Conservation (phyloP, 768 basidiomycete genomes). For the Suillus brevipes region DNA sequence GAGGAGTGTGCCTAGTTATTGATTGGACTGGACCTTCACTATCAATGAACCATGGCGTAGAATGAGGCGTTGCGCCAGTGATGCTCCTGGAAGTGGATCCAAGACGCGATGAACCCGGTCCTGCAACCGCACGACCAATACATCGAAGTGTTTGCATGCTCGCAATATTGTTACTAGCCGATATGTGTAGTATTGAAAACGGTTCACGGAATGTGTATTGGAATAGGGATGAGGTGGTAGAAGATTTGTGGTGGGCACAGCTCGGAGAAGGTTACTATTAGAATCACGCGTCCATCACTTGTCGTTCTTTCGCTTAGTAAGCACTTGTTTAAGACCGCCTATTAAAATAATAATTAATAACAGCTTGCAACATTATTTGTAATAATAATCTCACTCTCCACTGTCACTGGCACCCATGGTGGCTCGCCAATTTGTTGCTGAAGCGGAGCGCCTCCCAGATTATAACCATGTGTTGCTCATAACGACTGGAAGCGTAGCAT, state of each 20-base stretch:
- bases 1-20: slow-evolving; percentile 20
- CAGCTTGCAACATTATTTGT: background rate
- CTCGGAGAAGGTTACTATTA: no score
- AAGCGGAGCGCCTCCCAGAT: slow-evolving; percentile 26
- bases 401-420: background rate
- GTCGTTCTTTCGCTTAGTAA: no score
- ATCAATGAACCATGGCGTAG: slow-evolving; percentile 71
- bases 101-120: background rate
- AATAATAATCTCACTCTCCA: background rate
- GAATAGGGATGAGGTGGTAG: no score
- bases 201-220: no score
- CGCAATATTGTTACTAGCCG: background rate
- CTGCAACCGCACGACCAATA: background rate
- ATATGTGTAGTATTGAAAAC: background rate
- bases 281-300: no score
- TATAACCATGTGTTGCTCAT: slow-evolving; percentile 73
- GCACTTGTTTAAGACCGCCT: no score
- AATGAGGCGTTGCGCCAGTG: slow-evolving; percentile 1
- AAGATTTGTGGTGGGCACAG: no score
- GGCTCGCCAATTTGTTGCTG: slow-evolving; percentile 25
- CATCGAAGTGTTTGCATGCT: slow-evolving; percentile 26
- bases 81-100: background rate
- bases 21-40: slow-evolving; percentile 27
- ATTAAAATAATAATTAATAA: background rate
- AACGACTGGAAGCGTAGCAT: slow-evolving; percentile 92